Percentiles rank a stretch among this genome's conserved stretches.
These are phyloP conservation scores for Termitomyces bulborhizus DNA, from an alignment of 768 basidiomycete genomes.

Conservation along the genomic window DNA sequence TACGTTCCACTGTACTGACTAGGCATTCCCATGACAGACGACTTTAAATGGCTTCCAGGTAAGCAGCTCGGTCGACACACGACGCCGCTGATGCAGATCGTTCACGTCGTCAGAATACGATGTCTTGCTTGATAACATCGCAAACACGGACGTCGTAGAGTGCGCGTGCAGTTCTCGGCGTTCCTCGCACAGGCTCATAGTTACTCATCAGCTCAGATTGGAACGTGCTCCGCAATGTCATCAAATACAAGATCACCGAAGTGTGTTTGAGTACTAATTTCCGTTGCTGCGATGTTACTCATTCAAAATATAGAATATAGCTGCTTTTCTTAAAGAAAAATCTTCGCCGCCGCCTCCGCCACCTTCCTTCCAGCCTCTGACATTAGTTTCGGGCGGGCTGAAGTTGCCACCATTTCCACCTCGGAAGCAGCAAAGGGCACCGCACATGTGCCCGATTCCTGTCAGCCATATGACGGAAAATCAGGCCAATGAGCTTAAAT, in stretches of 20 bases:
- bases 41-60: constrained; percentile 53
- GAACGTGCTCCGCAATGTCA: constrained; percentile 59
- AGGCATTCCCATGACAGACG: constrained; percentile 8
- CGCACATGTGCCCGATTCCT: constrained; percentile 47
- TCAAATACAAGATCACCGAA: constrained; percentile 67
- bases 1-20: neutral
- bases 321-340: constrained; percentile 37
- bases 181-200: constrained; percentile 9
- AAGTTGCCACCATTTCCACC: constrained; percentile 71
- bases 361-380: constrained; percentile 33
- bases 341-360: constrained; percentile 27
- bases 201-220: constrained; percentile 52
- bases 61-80: constrained; percentile 6
- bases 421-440: constrained; percentile 37
- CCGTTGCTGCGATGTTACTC: constrained; percentile 7
- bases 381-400: constrained; percentile 50
- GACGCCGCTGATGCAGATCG: neutral
- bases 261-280: constrained; percentile 29
- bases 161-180: constrained; percentile 25
- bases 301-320: constrained; percentile 37
- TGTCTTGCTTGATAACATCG: constrained; percentile 50
- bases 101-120: constrained; percentile 44
- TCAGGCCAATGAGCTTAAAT: constrained; percentile 54
- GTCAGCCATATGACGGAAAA: constrained; percentile 54
- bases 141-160: constrained; percentile 60